Evolutionary conservation across 176 grass and related monocot species (phyloP).

Genomic region (Pontederia paniculata): DNA sequence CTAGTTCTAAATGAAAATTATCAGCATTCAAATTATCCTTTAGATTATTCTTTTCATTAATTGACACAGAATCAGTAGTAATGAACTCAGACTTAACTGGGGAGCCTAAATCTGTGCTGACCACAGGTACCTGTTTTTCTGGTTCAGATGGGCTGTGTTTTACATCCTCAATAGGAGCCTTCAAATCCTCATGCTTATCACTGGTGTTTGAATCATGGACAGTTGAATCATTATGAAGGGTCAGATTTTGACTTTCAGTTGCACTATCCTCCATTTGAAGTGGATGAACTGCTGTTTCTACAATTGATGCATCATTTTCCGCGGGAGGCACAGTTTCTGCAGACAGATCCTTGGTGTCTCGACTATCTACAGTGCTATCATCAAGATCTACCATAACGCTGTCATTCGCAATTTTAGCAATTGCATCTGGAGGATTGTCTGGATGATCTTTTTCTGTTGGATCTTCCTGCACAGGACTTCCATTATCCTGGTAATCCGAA

Average conservation of each 20-base stretch:
- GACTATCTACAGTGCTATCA: conserved; percentile 14
- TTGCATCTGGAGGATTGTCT: conserved; percentile 5
- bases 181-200: conserved; percentile 10
- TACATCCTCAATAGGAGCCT: conserved; percentile 1
- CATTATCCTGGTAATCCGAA: conserved; percentile 17
- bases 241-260: neutral
- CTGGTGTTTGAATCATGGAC: neutral
- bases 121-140: conserved; percentile 89
- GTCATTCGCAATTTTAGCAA: conserved; percentile 9
- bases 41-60: conserved; percentile 80
- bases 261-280: conserved; percentile 2
- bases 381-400: conserved; percentile 7
- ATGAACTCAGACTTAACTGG: conserved; percentile 86
- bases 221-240: neutral
- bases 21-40: conserved; percentile 98
- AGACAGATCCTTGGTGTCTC: conserved; percentile 21
- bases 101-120: conserved; percentile 79
- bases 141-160: conserved; percentile 24
- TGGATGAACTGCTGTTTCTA: conserved; percentile 7
- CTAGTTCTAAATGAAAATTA: conserved; percentile 99
- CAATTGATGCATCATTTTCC: neutral
- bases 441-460: conserved; percentile 1
- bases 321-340: neutral
- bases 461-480: conserved; percentile 1
- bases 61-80: conserved; percentile 83